phyloP scores from a whole-genome alignment of 2,329 filamentous ascomycete genomes.

The Immersiporthe knoxdaviesiana region DNA sequence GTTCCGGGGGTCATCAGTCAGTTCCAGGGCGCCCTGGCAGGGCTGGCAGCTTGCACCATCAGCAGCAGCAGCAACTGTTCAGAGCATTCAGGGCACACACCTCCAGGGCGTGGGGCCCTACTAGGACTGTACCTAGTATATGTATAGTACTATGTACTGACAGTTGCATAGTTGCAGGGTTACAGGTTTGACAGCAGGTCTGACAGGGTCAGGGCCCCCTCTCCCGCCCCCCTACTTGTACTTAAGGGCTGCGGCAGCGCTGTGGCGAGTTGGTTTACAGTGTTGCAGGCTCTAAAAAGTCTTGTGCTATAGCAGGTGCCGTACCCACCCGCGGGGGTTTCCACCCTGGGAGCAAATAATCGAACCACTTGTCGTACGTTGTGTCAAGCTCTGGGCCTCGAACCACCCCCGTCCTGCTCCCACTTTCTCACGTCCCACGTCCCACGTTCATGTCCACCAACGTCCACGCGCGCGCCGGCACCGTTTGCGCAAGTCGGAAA shows the following conservation, averaged over 20 bases:
- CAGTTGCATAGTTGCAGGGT: neutral
- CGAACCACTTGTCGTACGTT: constrained; percentile 20
- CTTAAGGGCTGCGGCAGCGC: neutral
- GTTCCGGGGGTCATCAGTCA: neutral
- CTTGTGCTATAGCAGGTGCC: neutral
- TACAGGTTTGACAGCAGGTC: neutral
- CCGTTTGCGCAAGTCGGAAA: neutral
- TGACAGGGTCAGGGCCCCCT: neutral
- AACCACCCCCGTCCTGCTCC: constrained; percentile 9
- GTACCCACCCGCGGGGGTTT: constrained; percentile 10
- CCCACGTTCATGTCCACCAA: neutral
- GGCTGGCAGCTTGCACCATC: neutral
- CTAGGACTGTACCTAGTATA: too few species aligned
- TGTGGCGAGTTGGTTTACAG: neutral
- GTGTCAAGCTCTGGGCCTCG: constrained; percentile 5
- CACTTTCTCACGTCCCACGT: constrained; percentile 10
- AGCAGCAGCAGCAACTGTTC: too few species aligned
- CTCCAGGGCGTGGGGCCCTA: too few species aligned
- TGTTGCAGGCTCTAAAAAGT: neutral
- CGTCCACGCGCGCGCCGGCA: neutral
- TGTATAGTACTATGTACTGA: too few species aligned
- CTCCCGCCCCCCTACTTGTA: too few species aligned
- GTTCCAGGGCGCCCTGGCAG: neutral
- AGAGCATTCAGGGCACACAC: too few species aligned
- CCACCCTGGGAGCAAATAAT: constrained; percentile 8